These are phyloP conservation scores for Phytophthora sp. DNA, from an alignment of 352 stramenopile genomes.

Conservation along the genomic window DNA sequence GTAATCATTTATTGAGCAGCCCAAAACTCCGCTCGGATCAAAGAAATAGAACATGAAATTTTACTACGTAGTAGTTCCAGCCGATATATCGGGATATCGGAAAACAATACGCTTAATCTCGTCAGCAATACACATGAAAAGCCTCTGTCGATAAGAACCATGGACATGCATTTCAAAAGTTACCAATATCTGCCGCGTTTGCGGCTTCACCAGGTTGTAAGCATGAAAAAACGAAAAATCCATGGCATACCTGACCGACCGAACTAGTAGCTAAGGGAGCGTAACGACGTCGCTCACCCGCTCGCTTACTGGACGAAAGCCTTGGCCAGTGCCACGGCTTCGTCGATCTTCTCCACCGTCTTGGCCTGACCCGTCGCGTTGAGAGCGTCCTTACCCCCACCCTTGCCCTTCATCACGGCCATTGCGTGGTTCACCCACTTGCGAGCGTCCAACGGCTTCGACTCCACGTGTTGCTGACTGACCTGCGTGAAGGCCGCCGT, in stretches of 20 bases:
- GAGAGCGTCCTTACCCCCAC: conserved; percentile 91
- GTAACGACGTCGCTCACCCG: conserved; percentile 36
- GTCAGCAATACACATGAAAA: too few relatives aligned
- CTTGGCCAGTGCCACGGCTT: conserved; percentile 74
- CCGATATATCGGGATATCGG: too few relatives aligned
- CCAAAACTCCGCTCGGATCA: too few relatives aligned
- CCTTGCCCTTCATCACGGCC: conserved; percentile 93
- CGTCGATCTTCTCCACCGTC: conserved; percentile 71
- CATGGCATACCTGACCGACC: too few relatives aligned
- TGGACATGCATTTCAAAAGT: too few relatives aligned
- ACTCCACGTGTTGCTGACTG: conserved; percentile 80
- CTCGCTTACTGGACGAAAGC: conserved; percentile 48
- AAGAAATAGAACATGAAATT: too few relatives aligned
- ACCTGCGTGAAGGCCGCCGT: conserved; percentile 93
- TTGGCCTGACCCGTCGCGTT: conserved; percentile 85
- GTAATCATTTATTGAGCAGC: too few relatives aligned
- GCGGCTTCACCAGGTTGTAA: conserved; percentile 4
- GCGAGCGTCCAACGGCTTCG: conserved; percentile 87
- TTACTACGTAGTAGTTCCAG: too few relatives aligned
- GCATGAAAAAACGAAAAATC: conserved; percentile 14
- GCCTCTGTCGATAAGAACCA: too few relatives aligned
- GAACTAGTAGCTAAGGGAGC: conserved; percentile 25
- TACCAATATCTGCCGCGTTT: too few relatives aligned
- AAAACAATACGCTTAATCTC: too few relatives aligned
- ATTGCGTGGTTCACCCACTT: conserved; percentile 95